Percentiles rank a stretch among this genome's conserved stretches.
These are phyloP conservation scores for Fusarium acutatum DNA, from an alignment of 2,329 filamentous ascomycete genomes.

Conservation along the genomic window DNA sequence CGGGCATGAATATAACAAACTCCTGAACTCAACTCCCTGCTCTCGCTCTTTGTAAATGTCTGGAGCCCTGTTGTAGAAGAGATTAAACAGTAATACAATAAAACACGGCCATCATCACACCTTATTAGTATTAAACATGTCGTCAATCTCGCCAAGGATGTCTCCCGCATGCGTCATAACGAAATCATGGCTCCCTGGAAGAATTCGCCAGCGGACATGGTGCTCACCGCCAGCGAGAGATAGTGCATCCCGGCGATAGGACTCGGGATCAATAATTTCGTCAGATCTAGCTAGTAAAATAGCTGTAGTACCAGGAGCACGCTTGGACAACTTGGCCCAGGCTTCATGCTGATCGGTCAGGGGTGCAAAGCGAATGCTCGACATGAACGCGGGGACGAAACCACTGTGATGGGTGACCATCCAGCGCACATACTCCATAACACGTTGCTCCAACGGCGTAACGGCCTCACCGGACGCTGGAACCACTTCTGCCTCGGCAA, in stretches of 20 bases:
- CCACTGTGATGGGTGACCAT: conserved; percentile 64
- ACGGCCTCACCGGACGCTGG: conserved; percentile 37
- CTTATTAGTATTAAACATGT: conserved; percentile 54
- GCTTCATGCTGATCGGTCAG: conserved; percentile 61
- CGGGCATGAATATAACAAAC: background rate
- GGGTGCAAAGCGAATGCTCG: conserved; percentile 62
- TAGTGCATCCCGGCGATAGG: conserved; percentile 60
- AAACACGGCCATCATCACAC: background rate
- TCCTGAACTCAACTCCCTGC: conserved; percentile 14
- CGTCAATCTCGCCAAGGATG: conserved; percentile 57
- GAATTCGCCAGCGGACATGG: conserved; percentile 59
- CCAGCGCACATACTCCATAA: conserved; percentile 65
- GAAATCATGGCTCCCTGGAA: conserved; percentile 68
- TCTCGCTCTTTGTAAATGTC: background rate
- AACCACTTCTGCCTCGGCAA: conserved; percentile 55
- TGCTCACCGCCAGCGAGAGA: conserved; percentile 60
- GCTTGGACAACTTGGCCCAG: conserved; percentile 57
- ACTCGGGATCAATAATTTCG: conserved; percentile 60
- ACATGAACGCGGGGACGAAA: conserved; percentile 69
- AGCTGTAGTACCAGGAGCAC: conserved; percentile 55
- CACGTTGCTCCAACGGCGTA: conserved; percentile 56
- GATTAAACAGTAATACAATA: background rate
- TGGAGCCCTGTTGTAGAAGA: background rate
- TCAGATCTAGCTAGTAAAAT: conserved; percentile 62
- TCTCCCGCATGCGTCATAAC: conserved; percentile 63